Conservation (phyloP, 371 early-diverging fungal genomes). For the Fennellomyces sp. region DNA sequence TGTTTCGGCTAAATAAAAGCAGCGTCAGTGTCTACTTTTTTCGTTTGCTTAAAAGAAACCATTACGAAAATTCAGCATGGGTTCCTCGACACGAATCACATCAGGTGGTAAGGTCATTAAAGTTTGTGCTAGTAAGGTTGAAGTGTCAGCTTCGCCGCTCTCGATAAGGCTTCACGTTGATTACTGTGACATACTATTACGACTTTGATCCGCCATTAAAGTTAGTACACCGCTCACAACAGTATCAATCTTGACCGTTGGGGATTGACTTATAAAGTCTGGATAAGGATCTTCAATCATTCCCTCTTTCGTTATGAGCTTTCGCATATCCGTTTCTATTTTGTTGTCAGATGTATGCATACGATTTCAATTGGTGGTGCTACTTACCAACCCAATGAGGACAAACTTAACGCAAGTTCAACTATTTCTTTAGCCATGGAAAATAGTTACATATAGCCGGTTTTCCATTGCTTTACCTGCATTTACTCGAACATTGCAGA, state of each 20-base stretch:
- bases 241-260: neutral
- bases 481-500: conserved; percentile 48
- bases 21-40: neutral
- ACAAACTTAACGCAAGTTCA: conserved; percentile 13
- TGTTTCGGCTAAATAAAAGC: neutral
- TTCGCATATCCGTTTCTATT: neutral
- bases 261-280: neutral
- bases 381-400: conserved; percentile 27
- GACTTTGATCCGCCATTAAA: neutral
- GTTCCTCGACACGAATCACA: conserved; percentile 1
- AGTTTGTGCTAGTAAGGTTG: too few relatives aligned
- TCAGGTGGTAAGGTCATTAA: conserved; percentile 23
- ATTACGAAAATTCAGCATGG: conserved; percentile 7
- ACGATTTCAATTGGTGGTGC: neutral
- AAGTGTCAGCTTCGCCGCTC: too few relatives aligned
- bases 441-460: too few relatives aligned
- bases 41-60: neutral
- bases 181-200: conserved; percentile 5
- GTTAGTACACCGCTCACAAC: neutral
- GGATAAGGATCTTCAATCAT: neutral
- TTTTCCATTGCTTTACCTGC: too few relatives aligned
- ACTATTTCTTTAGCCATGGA: neutral
- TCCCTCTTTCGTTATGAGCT: neutral
- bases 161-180: neutral
- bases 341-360: neutral